Evolutionary conservation across 2,329 filamentous ascomycete genomes (phyloP), one percentile per base, ranked within the genome.

Genomic region (Verticillium alfalfae): DNA sequence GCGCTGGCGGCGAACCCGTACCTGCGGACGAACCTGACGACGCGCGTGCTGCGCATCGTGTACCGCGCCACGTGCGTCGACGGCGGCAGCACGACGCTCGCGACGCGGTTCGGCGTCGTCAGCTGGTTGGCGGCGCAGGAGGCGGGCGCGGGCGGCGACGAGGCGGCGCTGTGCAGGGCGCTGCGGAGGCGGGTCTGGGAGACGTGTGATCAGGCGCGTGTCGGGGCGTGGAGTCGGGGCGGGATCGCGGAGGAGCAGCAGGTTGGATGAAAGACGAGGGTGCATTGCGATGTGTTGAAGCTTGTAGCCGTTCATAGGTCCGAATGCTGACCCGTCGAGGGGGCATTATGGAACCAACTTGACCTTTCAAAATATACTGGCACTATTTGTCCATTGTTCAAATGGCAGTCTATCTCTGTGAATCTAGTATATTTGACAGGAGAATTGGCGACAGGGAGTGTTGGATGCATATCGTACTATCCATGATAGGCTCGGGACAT

Each of bases 81-180:
- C 36, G 87, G 84, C 1, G 92, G 91, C 1, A 92, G 90, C 72
- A 91, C 88, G 5, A 94, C 90, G n/a, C 79, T 96, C 56, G 82
- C 92, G 41, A 96, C 92, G 1, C 81, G 93, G 61, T 88, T 89
- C 54, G 91, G 90, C 16, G 78, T 90, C 22, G 72, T 94, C 60
- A 88, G 84, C 66, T 96, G 92, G 93, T 79, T 94, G 9, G 82
- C 88, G 62, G 83, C 84, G 63, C 85, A 86, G 67, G 72, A 83
- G 39, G 81, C 80, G 4, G 73, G 67, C 2, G 55, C 52, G 8
- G 55, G 61, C 36, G 57, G 62, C 55, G 79, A 82, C 16, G 82
- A 84, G 66, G 75, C 73, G 0, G 76, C 78, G 18, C 73, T 86
- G 31, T 76, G 86, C 59, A 80, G 77, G 63, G 81, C 77, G 0